phyloP scores from a whole-genome alignment of 2,329 filamentous ascomycete species.

The Cryphonectria nitschkei region DNA sequence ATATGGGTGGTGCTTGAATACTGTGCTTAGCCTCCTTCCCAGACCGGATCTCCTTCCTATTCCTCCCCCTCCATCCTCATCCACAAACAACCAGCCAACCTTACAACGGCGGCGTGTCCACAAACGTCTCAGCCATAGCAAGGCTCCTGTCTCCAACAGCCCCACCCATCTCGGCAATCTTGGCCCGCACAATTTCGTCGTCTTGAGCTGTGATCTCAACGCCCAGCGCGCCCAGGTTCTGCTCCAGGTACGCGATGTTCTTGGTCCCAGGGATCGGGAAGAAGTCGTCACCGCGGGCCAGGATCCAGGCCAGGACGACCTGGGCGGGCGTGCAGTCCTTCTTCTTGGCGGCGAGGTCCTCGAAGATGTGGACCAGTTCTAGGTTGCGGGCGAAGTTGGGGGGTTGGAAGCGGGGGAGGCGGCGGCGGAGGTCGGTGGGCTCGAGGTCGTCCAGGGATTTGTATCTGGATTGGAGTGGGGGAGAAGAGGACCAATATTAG shows the following conservation, averaged over 20 bases:
- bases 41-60: neutral
- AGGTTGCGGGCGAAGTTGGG: slow-evolving; percentile 62
- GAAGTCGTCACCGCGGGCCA: slow-evolving; percentile 62
- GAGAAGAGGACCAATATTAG: too few relatives aligned
- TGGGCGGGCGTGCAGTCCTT: slow-evolving; percentile 60
- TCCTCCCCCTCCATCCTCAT: neutral
- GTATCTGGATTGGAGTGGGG: slow-evolving; percentile 35
- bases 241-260: slow-evolving; percentile 50
- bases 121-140: slow-evolving; percentile 1
- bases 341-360: slow-evolving; percentile 56
- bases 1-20: neutral
- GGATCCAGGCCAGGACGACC: slow-evolving; percentile 65
- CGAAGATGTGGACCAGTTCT: slow-evolving; percentile 54
- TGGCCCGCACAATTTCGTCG: slow-evolving; percentile 38
- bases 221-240: slow-evolving; percentile 45
- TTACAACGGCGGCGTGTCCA: slow-evolving; percentile 18
- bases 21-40: neutral
- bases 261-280: slow-evolving; percentile 61
- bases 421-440: slow-evolving; percentile 50
- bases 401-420: slow-evolving; percentile 51
- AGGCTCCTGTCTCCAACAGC: neutral
- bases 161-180: slow-evolving; percentile 30
- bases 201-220: slow-evolving; percentile 42
- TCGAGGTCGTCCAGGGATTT: slow-evolving; percentile 51
- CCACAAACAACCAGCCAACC: neutral